phyloP scores from a whole-genome alignment of 495 filamentous ascomycete species.

The Chaetomium cochliodes region DNA sequence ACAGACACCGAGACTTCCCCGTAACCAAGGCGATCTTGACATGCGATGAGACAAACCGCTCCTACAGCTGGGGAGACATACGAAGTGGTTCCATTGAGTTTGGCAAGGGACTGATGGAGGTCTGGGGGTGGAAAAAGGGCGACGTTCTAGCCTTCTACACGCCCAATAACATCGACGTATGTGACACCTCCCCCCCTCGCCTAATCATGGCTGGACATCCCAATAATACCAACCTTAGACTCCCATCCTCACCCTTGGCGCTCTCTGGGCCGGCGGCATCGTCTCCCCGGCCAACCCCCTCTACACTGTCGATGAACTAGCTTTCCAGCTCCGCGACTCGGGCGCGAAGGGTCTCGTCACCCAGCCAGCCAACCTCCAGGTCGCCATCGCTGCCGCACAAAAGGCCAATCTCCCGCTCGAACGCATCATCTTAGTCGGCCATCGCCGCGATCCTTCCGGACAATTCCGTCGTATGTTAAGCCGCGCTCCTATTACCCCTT shows the following conservation, averaged over 20 bases:
- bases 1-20: conserved; percentile 23
- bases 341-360: conserved; percentile 76
- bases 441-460: conserved; percentile 59
- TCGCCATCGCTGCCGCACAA: conserved; percentile 64
- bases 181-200: not conserved
- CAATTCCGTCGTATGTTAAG: conserved; percentile 53
- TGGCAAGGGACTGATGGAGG: conserved; percentile 69
- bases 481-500: too few species aligned
- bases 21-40: conserved; percentile 63
- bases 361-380: conserved; percentile 56
- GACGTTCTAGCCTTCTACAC: conserved; percentile 70
- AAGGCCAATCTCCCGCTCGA: conserved; percentile 63
- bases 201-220: not conserved
- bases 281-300: conserved; percentile 82
- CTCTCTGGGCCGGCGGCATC: conserved; percentile 79
- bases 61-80: conserved; percentile 71
- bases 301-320: conserved; percentile 82
- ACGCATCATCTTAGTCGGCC: conserved; percentile 76
- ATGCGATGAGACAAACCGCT: conserved; percentile 69
- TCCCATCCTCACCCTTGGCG: conserved; percentile 72
- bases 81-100: conserved; percentile 67
- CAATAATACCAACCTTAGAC: conserved; percentile 41
- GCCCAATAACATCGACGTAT: conserved; percentile 63
- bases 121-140: conserved; percentile 77
- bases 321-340: conserved; percentile 82